Percentiles rank a stretch among this genome's conserved stretches.
phyloP scores from a whole-genome alignment of 352 stramenopile genomes.

The Globisporangium nagaii region DNA sequence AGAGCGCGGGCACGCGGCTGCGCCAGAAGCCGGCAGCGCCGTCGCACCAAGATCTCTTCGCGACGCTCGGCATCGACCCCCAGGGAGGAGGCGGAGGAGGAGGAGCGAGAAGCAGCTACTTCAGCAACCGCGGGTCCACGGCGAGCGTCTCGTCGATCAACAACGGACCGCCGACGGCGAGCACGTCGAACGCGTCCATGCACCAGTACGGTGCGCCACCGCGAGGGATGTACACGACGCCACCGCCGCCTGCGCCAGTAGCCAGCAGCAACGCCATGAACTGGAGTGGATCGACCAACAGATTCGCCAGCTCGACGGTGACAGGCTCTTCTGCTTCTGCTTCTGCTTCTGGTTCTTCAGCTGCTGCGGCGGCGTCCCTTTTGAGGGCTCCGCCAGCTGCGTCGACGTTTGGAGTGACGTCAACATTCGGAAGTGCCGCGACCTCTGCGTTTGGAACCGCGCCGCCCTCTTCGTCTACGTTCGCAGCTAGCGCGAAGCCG shows the following conservation, averaged over 20 bases:
- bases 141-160: conserved; percentile 13
- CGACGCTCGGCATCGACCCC: conserved; percentile 38
- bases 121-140: conserved; percentile 16
- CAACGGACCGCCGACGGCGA: conserved; percentile 4
- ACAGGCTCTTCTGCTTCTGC: neutral
- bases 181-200: conserved; percentile 9
- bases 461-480: neutral
- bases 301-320: conserved; percentile 3
- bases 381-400: neutral
- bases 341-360: too few species aligned
- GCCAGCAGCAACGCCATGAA: conserved; percentile 3
- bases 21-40: conserved; percentile 42
- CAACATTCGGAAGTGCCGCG: too few species aligned
- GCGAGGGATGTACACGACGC: neutral
- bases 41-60: conserved; percentile 48
- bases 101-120: conserved; percentile 24
- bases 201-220: conserved; percentile 7
- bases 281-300: conserved; percentile 12
- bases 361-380: too few species aligned
- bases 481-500: conserved; percentile 14
- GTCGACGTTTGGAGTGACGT: conserved; percentile 1
- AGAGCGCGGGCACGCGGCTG: conserved; percentile 52
- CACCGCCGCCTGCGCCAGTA: conserved; percentile 1
- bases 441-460: too few species aligned
- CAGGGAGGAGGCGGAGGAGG: conserved; percentile 21